Percentiles rank a stretch among this genome's conserved stretches.
Evolutionary conservation across 2,329 filamentous ascomycete genomes (phyloP).

Genomic region (Pseudogymnoascus sp.): DNA sequence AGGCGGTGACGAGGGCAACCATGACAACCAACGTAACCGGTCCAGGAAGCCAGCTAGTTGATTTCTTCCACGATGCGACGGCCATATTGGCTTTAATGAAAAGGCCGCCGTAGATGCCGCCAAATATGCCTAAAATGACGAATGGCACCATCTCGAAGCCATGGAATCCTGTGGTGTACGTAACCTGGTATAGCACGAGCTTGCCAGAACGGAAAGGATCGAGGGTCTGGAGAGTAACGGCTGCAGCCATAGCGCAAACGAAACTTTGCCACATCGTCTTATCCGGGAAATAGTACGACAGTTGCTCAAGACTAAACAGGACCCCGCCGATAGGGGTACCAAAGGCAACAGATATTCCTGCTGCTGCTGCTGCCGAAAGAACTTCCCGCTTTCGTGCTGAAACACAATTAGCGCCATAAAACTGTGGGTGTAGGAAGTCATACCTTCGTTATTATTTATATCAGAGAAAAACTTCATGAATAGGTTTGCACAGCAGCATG

Average conservation of each 20-base stretch:
- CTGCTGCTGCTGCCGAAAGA: slow-evolving; percentile 82
- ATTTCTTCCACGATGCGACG: slow-evolving; percentile 71
- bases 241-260: slow-evolving; percentile 97
- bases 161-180: slow-evolving; percentile 86
- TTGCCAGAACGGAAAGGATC: slow-evolving; percentile 95
- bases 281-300: slow-evolving; percentile 96
- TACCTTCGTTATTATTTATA: slow-evolving; percentile 81
- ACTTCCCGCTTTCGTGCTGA: slow-evolving; percentile 86
- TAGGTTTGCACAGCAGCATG: slow-evolving; percentile 90
- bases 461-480: slow-evolving; percentile 82
- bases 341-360: slow-evolving; percentile 89
- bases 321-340: slow-evolving; percentile 91
- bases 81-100: slow-evolving; percentile 94
- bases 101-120: slow-evolving; percentile 87
- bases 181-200: slow-evolving; percentile 91
- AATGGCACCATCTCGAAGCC: slow-evolving; percentile 90
- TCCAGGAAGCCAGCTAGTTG: slow-evolving; percentile 52
- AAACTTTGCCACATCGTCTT: slow-evolving; percentile 99
- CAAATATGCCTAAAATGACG: slow-evolving; percentile 73
- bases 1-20: slow-evolving; percentile 72
- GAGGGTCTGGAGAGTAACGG: slow-evolving; percentile 82
- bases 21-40: slow-evolving; percentile 72
- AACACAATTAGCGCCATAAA: slow-evolving; percentile 22
- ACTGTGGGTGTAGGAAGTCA: slow-evolving; percentile 13
- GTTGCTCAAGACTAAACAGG: slow-evolving; percentile 90